Evolutionary conservation across 2,329 filamentous ascomycete genomes (phyloP), one percentile per base, ranked within the genome.

Genomic region (Plenodomus tracheiphilus): DNA sequence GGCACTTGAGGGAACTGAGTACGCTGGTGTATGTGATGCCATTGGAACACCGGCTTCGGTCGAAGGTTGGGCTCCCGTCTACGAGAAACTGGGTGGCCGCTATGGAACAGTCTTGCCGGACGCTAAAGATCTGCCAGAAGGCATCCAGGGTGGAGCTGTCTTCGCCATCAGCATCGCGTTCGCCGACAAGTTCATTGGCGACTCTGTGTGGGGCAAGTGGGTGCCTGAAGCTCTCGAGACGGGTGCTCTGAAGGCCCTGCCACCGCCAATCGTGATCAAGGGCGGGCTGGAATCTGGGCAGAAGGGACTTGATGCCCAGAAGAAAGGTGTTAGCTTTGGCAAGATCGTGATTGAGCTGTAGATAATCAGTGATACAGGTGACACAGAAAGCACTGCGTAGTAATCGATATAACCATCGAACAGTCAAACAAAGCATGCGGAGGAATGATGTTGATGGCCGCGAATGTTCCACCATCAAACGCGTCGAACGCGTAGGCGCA

Each of bases 11-110:
- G 73, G 70, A 4, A 72, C 70, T 2, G 70, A 74, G 11, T 77
- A 75, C 41, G 62, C 59, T 6, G 76, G 76, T 21, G 62, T 74
- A n/a, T 77, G 71, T 49, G 76, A 78, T 49, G 59, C 59, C 34
- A 73, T 69, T 20, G 61, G 63, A 18, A 59, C 57, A 3, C 46
- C 59, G 2, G 58, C 64, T 11, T 53, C 65, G 15, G 56, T 46
- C 4, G 47, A 48, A 19, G 56, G 54, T 1, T 70, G 66, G 66
- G 35, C 58, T 11, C 63, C 65, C 3, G 52, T 69, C 5, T 66
- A 56, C 36, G 50, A 66, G 49, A 63, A 65, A 46, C 56, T 68
- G 0, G 66, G 68, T 28, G 65, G 68, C 6, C 53, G 56, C 16
- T 69, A 66, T 47, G 66, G 58, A 7, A 56, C 52, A 5, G 66